Conservation (phyloP, 73 alveolate genomes). For the Effrenium voratum region DNA sequence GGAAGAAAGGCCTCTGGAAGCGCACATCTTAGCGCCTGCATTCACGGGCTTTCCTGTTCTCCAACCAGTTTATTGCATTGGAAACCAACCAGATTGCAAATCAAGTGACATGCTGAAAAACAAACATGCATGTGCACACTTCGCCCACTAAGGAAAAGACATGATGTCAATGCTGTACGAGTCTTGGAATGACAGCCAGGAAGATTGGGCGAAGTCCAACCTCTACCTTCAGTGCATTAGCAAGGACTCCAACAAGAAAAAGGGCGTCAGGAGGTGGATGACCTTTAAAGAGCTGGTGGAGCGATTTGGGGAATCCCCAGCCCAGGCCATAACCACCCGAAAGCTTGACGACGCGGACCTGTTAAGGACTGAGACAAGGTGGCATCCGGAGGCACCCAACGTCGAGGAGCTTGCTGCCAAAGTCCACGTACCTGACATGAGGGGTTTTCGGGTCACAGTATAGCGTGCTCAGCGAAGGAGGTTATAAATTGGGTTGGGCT, state of each 20-base stretch:
- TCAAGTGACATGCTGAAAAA: not conserved
- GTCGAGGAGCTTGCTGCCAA: too few species aligned
- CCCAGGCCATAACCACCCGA: too few species aligned
- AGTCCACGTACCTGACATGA: too few species aligned
- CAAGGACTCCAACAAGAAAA: not conserved
- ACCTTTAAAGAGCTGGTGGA: not conserved
- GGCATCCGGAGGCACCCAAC: slow-evolving; percentile 8
- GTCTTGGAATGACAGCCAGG: not conserved
- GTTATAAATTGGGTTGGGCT: too few species aligned
- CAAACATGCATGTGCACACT: not conserved
- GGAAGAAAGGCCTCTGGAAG: not conserved
- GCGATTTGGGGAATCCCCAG: too few species aligned
- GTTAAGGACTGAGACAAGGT: too few species aligned
- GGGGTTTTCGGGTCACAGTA: too few species aligned
- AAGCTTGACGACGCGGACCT: too few species aligned
- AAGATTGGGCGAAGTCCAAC: not conserved
- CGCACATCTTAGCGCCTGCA: not conserved
- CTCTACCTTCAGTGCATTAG: not conserved
- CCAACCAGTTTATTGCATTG: not conserved
- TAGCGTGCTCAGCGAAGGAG: not conserved
- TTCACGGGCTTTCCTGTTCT: not conserved
- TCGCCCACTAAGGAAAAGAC: not conserved
- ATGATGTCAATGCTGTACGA: not conserved
- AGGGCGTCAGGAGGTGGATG: slow-evolving; percentile 16
- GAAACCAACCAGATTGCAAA: not conserved